phyloP scores from a whole-genome alignment of 345 rosid species.

The Laguncularia racemosa region DNA sequence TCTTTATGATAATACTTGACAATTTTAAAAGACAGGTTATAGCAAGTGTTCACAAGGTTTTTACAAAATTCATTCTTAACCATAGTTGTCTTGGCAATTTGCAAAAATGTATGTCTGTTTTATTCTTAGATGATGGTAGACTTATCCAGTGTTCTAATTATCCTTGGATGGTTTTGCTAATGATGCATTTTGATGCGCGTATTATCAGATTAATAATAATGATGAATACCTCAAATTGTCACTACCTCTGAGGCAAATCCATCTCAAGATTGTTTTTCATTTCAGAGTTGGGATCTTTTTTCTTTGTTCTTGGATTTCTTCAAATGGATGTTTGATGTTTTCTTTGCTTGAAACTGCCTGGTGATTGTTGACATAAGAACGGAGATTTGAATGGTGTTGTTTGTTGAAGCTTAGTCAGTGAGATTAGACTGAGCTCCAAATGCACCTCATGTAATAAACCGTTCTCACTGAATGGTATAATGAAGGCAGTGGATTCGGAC shows the following conservation, averaged over 20 bases:
- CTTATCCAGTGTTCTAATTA: no score
- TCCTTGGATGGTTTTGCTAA: conserved; percentile 5
- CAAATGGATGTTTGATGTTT: background rate
- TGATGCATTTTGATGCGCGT: conserved; percentile 18
- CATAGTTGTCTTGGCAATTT: background rate
- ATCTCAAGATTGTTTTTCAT: background rate
- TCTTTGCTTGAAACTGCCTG: background rate
- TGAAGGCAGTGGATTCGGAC: conserved; percentile 1
- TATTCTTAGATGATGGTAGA: no score
- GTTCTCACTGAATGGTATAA: background rate
- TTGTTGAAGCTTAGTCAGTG: conserved; percentile 3
- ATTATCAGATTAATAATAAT: conserved; percentile 13
- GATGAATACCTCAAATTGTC: conserved; percentile 19
- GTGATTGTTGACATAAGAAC: conserved; percentile 5
- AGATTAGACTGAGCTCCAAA: background rate
- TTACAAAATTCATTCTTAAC: background rate
- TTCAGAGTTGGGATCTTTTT: background rate
- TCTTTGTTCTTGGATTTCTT: background rate
- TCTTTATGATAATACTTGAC: no score
- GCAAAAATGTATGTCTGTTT: background rate
- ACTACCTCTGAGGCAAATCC: conserved; percentile 28
- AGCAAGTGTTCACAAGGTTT: no score
- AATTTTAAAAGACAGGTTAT: no score
- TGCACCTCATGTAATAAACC: conserved; percentile 6
- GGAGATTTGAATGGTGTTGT: conserved; percentile 5